These are phyloP conservation scores for Aspergillus hortae DNA, from an alignment of 2,329 filamentous ascomycete genomes.

Conservation along the genomic window DNA sequence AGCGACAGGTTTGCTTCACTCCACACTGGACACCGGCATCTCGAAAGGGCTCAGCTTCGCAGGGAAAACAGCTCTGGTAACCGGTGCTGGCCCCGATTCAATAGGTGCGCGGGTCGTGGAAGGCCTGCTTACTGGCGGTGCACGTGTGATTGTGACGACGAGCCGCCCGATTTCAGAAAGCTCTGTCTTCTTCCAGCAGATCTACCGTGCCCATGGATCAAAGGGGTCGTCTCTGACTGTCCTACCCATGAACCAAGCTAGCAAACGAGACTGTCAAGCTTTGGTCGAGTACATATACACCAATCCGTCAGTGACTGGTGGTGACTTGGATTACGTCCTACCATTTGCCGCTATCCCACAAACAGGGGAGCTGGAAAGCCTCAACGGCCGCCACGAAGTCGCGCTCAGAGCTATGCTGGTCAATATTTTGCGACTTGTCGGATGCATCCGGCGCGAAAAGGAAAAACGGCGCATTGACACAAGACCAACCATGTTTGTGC, in stretches of 20 bases:
- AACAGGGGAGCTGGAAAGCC: conserved; percentile 31
- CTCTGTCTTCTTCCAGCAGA: conserved; percentile 30
- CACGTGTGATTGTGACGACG: conserved; percentile 40
- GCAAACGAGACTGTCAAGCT: conserved; percentile 35
- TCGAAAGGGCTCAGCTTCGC: conserved; percentile 21
- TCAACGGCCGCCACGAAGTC: conserved; percentile 22
- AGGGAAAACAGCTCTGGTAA: conserved; percentile 33
- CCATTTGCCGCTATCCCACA: conserved; percentile 44
- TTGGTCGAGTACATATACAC: conserved; percentile 38
- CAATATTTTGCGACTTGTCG: conserved; percentile 38
- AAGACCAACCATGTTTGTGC: conserved; percentile 37
- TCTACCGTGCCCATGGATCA: conserved; percentile 33
- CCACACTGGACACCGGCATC: conserved; percentile 12
- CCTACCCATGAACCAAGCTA: conserved; percentile 42
- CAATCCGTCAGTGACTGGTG: conserved; percentile 17
- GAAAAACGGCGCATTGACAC: conserved; percentile 18
- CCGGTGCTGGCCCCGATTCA: conserved; percentile 35
- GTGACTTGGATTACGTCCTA: conserved; percentile 39
- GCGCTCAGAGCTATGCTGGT: conserved; percentile 29
- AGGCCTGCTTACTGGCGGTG: conserved; percentile 32
- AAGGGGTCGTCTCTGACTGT: conserved; percentile 34
- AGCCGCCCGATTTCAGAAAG: conserved; percentile 28
- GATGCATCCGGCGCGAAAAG: conserved; percentile 23
- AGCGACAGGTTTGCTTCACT: conserved; percentile 13
- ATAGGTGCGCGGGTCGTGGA: conserved; percentile 34